Conservation (phyloP, 768 basidiomycete genomes). For the Suillus hirtellus region DNA sequence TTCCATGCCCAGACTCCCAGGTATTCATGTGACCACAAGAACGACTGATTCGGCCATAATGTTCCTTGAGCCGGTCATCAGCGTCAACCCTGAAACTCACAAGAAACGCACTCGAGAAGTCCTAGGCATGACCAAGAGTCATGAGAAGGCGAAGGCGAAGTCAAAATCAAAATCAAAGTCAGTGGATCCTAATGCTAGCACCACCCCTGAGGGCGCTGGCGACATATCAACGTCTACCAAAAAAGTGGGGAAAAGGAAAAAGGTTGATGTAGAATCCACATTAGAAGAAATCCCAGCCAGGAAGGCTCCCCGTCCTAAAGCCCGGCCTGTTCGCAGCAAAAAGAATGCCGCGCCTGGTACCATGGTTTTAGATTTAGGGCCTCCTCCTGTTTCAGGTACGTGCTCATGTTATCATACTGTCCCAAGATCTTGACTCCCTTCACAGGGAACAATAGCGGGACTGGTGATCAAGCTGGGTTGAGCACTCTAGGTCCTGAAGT, state of each 20-base stretch:
- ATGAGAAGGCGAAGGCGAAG: neutral
- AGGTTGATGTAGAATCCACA: neutral
- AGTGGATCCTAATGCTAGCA: neutral
- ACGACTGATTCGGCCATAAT: conserved; percentile 15
- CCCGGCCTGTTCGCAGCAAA: neutral
- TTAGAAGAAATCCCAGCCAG: neutral
- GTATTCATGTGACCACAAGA: conserved; percentile 2
- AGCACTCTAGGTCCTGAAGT: neutral
- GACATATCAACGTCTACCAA: neutral
- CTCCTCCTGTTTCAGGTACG: neutral
- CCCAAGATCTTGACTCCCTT: neutral
- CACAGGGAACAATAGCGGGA: neutral
- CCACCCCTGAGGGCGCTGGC: neutral
- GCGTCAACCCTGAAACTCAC: conserved; percentile 17
- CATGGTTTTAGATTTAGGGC: conserved; percentile 1
- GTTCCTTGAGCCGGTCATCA: conserved; percentile 34
- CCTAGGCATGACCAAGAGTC: conserved; percentile 5
- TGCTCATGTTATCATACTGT: too few relatives aligned
- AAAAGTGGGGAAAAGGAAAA: neutral
- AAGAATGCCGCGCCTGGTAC: neutral
- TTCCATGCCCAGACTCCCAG: neutral
- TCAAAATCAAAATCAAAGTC: neutral
- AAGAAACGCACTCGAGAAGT: conserved; percentile 13
- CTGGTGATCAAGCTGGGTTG: neutral
- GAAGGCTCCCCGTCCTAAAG: conserved; percentile 1